phyloP scores from a whole-genome alignment of 805 yeast species.

The Sugiyamaella mastotermitis region DNA sequence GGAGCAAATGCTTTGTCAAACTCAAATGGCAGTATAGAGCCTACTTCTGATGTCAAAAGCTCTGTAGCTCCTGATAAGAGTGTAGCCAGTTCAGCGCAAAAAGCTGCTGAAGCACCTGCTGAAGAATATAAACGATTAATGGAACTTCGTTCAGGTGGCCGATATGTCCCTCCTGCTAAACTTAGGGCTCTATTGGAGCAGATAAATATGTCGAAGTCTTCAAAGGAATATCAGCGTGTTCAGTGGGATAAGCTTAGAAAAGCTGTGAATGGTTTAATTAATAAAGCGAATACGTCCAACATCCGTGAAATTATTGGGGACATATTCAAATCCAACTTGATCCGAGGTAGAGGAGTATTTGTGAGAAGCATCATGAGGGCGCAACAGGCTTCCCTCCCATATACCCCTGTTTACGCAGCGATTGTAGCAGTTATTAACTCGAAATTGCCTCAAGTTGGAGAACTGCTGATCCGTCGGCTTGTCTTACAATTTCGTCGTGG shows the following conservation, averaged over 20 bases:
- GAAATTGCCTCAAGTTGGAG: conserved; percentile 65
- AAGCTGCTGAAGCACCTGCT: no score
- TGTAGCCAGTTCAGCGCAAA: no score
- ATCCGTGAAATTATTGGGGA: conserved; percentile 43
- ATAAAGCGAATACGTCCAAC: conserved; percentile 41
- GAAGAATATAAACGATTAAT: conserved; percentile 35
- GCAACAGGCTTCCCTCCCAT: conserved; percentile 38
- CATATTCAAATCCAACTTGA: conserved; percentile 51
- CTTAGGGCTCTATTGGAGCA: conserved; percentile 39
- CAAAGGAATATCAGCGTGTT: conserved; percentile 42
- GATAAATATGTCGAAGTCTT: conserved; percentile 26
- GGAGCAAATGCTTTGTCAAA: no score
- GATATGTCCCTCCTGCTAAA: conserved; percentile 51
- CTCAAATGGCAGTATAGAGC: no score
- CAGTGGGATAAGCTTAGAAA: conserved; percentile 53
- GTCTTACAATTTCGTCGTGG: conserved; percentile 53
- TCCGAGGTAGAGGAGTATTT: conserved; percentile 56
- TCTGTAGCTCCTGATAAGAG: no score
- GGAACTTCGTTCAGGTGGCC: conserved; percentile 39
- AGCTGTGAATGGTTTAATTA: conserved; percentile 43
- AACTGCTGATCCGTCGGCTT: conserved; percentile 45
- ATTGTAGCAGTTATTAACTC: conserved; percentile 57
- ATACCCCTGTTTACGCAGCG: conserved; percentile 49
- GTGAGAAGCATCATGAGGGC: conserved; percentile 52
- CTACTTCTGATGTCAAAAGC: no score